Conservation (phyloP, 345 rosid species). For the Corymbia maculata region DNA sequence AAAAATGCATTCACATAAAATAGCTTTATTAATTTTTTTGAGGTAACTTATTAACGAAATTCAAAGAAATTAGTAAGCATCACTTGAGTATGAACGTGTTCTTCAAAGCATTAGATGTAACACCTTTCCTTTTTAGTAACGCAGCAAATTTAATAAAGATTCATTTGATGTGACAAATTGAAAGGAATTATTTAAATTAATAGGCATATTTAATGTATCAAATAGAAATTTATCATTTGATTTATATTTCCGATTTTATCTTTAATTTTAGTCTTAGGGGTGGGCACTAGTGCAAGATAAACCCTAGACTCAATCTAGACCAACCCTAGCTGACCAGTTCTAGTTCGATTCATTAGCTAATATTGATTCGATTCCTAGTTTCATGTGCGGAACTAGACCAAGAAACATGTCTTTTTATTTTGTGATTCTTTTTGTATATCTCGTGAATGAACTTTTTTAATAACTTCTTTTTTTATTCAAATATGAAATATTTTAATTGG, state of each 20-base stretch:
- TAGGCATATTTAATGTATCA: neutral
- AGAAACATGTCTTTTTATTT: neutral
- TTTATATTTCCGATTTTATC: neutral
- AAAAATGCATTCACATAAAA: neutral
- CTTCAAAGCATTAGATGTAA: neutral
- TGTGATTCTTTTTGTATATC: neutral
- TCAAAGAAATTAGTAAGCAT: neutral
- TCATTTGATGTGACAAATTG: neutral
- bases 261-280: neutral
- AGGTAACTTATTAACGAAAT: neutral
- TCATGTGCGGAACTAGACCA: fast-evolving
- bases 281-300: neutral
- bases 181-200: neutral
- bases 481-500: no score
- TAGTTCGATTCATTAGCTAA: neutral
- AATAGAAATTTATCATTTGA: neutral
- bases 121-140: neutral
- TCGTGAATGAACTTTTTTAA: neutral
- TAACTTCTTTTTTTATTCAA: no score
- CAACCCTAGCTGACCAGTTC: fast-evolving
- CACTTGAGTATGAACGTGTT: neutral
- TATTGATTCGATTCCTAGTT: fast-evolving
- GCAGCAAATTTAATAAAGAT: fast-evolving
- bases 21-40: neutral
- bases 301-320: neutral